Base-by-base conservation (phyloP, 1,284 basidiomycete species). In the Athelia sp. region DNA sequence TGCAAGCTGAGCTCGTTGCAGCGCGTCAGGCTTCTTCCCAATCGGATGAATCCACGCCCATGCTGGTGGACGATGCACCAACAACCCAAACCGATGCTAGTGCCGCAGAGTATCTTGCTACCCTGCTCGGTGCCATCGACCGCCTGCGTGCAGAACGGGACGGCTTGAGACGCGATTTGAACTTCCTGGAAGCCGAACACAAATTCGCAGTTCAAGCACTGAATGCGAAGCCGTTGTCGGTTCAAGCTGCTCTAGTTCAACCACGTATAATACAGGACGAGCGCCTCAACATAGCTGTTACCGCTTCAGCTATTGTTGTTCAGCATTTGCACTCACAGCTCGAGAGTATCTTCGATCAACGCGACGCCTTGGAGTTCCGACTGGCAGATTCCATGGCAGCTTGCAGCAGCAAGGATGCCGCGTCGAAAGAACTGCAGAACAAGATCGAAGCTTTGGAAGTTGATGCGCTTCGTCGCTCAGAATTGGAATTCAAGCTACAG, bases 121-220 rank as follows among this genome's bases (percentile, higher is more conserved):
- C 74, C 32, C 70, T 90, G 24, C 69, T 90, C 40, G 66, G 67
- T 34, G 78, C 85, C 2, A 73, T 90, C 43, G 76, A 78, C 17
- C 79, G 87, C 26, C 66, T 92, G 23, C 82, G 90, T 14, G 62
- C 62, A 3, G 89, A 93, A 58, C 75, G 90, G 8, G 84, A 93
- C 56, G 71, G 70, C 35, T 72, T 89, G n/a, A 74, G 76, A 50
- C 75, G 81, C 15, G 76, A 83, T 50, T 62, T 91, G 14, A 76
- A 87, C 38, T 93, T 90, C 66, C 67, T 84, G 40, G 76, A 84
- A 55, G 72, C 75, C n/a, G 90, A 93, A 63, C 76, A 79, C 24
- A 79, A 72, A 52, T 88, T 90, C 58, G 73, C 80, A 3, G 73
- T 83, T 8, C 75, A 85, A 52, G 76, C 81, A 1, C 68, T 87